Conservation (phyloP, 2,329 filamentous ascomycete species). For the Pseudogymnoascus sp. region DNA sequence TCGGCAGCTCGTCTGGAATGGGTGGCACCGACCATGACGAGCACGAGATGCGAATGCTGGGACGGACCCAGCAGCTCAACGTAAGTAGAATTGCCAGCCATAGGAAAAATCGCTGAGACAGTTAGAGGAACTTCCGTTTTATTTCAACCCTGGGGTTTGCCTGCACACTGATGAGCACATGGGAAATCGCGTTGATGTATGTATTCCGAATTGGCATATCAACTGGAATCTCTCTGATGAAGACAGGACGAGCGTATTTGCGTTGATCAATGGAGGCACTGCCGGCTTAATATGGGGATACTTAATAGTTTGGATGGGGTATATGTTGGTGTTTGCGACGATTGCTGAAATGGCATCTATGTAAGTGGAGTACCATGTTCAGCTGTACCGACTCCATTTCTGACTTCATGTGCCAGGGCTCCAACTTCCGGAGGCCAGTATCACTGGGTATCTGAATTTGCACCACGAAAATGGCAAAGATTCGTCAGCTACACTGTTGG, state of each 20-base stretch:
- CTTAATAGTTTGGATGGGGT: constrained; percentile 29
- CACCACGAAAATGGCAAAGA: constrained; percentile 41
- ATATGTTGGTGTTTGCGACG: constrained; percentile 20
- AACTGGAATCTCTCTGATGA: constrained; percentile 18
- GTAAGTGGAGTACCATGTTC: constrained; percentile 13
- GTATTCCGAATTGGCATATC: neutral
- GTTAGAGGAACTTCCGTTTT: constrained; percentile 34
- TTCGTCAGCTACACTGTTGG: constrained; percentile 47
- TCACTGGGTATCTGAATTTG: constrained; percentile 50
- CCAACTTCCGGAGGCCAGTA: constrained; percentile 52
- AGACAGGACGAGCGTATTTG: constrained; percentile 29
- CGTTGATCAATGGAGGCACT: constrained; percentile 18
- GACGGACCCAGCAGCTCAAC: constrained; percentile 27
- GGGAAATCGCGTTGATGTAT: constrained; percentile 35
- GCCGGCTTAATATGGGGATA: constrained; percentile 36
- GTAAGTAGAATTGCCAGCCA: constrained; percentile 10
- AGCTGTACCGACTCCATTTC: neutral
- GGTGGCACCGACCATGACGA: constrained; percentile 27
- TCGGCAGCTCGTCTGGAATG: constrained; percentile 15
- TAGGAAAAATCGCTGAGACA: neutral
- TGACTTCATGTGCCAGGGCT: constrained; percentile 30
- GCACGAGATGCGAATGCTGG: constrained; percentile 29
- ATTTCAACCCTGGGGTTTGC: constrained; percentile 36
- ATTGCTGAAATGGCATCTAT: constrained; percentile 26
- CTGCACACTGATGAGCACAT: constrained; percentile 36